Conservation (phyloP, 768 basidiomycete genomes). For the Epithele typhae region DNA sequence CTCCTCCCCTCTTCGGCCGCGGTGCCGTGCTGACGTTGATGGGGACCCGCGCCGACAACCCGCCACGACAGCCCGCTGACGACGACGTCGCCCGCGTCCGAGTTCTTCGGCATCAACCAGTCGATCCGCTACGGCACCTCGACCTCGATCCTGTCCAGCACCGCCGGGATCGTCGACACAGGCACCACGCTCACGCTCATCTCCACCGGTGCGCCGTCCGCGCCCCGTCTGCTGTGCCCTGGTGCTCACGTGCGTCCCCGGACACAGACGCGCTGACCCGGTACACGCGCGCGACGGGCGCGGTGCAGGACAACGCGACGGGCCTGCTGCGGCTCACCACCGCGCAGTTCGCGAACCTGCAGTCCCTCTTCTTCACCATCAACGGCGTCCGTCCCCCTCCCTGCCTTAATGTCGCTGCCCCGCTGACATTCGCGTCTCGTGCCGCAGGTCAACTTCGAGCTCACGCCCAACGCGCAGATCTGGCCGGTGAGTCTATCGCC, state of each 20-base stretch:
- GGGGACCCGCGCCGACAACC: too few species aligned
- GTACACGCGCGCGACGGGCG: conserved; percentile 30
- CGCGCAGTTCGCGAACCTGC: conserved; percentile 25
- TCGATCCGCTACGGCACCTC: conserved; percentile 24
- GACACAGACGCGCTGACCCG: conserved; percentile 25
- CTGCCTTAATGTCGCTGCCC: too few species aligned
- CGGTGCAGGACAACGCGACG: conserved; percentile 24
- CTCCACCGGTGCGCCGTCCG: conserved; percentile 20
- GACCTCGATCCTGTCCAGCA: conserved; percentile 22
- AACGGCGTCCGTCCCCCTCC: conserved; percentile 25
- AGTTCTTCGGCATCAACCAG: conserved; percentile 33
- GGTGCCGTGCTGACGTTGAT: too few species aligned
- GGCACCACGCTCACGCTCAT: conserved; percentile 32
- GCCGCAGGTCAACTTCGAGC: conserved; percentile 19
- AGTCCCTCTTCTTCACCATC: conserved; percentile 30
- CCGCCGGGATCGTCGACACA: conserved; percentile 33
- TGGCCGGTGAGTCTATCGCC: conserved; percentile 22
- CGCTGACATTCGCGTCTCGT: too few species aligned
- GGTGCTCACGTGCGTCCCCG: too few species aligned
- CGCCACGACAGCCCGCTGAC: conserved; percentile 28
- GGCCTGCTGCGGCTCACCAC: conserved; percentile 28
- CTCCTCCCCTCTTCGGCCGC: too few species aligned
- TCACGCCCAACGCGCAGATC: conserved; percentile 30
- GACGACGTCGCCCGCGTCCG: conserved; percentile 25
- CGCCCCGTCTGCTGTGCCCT: too few species aligned